These are phyloP conservation scores for Cadophora luteo-olivacea DNA, from an alignment of 2,329 filamentous ascomycete genomes.

Conservation along the genomic window DNA sequence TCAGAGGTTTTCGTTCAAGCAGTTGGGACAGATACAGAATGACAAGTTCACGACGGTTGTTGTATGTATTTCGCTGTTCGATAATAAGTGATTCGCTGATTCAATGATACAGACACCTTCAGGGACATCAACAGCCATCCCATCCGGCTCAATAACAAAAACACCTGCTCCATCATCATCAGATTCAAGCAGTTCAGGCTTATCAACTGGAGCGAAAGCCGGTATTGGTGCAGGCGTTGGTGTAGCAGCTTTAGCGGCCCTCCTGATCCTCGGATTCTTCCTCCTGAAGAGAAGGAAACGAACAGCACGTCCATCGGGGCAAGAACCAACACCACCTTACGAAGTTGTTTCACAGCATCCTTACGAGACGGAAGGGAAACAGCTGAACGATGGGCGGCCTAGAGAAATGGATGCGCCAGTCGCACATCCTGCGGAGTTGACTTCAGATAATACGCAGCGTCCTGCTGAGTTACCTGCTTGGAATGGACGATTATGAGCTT, in stretches of 20 bases:
- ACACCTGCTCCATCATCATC: background rate
- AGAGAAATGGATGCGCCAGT: background rate
- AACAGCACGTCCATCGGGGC: background rate
- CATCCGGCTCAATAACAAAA: background rate
- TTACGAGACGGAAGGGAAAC: conserved; percentile 1
- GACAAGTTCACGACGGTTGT: conserved; percentile 20
- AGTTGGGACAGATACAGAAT: conserved; percentile 24
- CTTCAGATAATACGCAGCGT: background rate
- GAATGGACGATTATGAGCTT: background rate
- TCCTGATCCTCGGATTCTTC: conserved; percentile 20
- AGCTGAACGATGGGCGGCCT: background rate
- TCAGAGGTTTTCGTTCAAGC: conserved; percentile 27
- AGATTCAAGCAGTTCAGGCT: background rate
- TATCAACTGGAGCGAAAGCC: conserved; percentile 26
- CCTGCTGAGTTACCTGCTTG: conserved; percentile 6
- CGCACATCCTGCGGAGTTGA: background rate
- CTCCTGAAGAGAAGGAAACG: conserved; percentile 15
- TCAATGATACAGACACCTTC: background rate
- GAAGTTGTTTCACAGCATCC: background rate
- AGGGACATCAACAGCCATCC: background rate
- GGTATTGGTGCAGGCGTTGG: conserved; percentile 26
- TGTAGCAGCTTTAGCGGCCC: background rate
- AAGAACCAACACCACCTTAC: background rate
- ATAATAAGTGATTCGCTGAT: background rate
- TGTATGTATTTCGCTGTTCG: conserved; percentile 14